Percentiles rank a stretch among this genome's conserved stretches.
Conservation (phyloP, 768 basidiomycete genomes). For the Boletus barrowsii region DNA sequence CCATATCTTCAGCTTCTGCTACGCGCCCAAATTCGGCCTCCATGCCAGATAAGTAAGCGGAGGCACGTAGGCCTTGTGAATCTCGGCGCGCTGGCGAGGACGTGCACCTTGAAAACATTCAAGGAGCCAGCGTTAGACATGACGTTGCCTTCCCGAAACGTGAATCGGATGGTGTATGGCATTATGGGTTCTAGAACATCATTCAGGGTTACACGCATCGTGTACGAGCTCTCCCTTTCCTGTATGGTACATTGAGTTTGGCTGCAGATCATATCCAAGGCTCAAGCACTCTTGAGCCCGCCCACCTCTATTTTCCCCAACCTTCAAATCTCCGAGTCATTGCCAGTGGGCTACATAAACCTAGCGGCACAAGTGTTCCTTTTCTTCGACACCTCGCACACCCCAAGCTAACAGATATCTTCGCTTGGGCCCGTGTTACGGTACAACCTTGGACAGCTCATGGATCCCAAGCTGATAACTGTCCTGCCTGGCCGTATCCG, state of each 20-base stretch:
- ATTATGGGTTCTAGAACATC: neutral
- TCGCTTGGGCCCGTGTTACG: neutral
- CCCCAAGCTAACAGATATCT: neutral
- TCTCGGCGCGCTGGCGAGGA: too few species aligned
- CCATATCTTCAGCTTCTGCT: too few species aligned
- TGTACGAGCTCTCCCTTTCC: constrained; percentile 2
- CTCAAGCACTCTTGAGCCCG: neutral
- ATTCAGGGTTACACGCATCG: constrained; percentile 10
- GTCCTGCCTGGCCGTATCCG: too few species aligned
- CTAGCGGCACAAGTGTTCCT: neutral
- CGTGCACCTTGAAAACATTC: too few species aligned
- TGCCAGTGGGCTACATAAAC: neutral
- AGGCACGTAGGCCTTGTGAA: too few species aligned
- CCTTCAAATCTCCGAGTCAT: neutral
- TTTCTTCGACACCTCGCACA: constrained; percentile 8
- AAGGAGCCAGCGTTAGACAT: too few species aligned
- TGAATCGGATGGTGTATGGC: constrained; percentile 4
- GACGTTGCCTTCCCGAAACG: neutral
- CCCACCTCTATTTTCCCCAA: constrained; percentile 11
- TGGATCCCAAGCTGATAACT: too few species aligned
- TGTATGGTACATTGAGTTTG: neutral
- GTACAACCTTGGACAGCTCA: neutral
- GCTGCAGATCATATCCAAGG: neutral
- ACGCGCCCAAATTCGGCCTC: too few species aligned
- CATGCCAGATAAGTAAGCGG: too few species aligned